Evolutionary conservation across 495 filamentous ascomycete genomes (phyloP).

Genomic region (Penicillium angulare): DNA sequence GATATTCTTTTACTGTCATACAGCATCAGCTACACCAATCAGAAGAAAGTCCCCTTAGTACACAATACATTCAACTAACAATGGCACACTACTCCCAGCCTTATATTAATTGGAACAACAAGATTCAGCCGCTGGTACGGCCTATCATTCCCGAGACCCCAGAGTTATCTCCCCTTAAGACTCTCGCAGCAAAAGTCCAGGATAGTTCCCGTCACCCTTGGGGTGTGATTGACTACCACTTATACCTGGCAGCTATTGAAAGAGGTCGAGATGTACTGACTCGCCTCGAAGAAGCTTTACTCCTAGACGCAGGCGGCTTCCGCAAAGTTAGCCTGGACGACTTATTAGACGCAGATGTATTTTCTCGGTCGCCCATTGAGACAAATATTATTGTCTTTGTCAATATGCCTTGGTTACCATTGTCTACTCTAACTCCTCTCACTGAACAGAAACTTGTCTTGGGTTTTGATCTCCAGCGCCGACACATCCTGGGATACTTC

Average conservation of each 20-base stretch:
- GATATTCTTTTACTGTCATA: too few species aligned
- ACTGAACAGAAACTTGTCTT: conserved; percentile 26
- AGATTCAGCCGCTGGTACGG: conserved; percentile 1
- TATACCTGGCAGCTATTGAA: conserved; percentile 32
- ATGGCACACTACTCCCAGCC: neutral
- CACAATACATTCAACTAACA: neutral
- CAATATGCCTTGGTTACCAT: conserved; percentile 24
- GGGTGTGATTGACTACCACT: conserved; percentile 35
- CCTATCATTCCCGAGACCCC: neutral
- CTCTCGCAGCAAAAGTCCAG: neutral
- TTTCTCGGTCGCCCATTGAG: conserved; percentile 6
- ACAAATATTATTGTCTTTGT: conserved; percentile 24
- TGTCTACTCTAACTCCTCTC: neutral
- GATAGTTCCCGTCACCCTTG: conserved; percentile 23
- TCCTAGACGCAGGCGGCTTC: conserved; percentile 28
- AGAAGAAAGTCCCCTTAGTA: too few species aligned
- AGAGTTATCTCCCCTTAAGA: neutral
- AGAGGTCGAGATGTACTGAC: conserved; percentile 6
- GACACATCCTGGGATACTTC: conserved; percentile 27
- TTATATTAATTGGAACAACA: conserved; percentile 5
- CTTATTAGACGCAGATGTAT: conserved; percentile 5
- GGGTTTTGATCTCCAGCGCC: conserved; percentile 25
- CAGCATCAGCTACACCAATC: too few species aligned
- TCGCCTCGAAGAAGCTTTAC: conserved; percentile 18
- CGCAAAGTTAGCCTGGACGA: conserved; percentile 22